These are phyloP conservation scores for Asterella californica DNA, from an alignment of 225 moss, liverwort and hornwort genomes.

Conservation along the genomic window DNA sequence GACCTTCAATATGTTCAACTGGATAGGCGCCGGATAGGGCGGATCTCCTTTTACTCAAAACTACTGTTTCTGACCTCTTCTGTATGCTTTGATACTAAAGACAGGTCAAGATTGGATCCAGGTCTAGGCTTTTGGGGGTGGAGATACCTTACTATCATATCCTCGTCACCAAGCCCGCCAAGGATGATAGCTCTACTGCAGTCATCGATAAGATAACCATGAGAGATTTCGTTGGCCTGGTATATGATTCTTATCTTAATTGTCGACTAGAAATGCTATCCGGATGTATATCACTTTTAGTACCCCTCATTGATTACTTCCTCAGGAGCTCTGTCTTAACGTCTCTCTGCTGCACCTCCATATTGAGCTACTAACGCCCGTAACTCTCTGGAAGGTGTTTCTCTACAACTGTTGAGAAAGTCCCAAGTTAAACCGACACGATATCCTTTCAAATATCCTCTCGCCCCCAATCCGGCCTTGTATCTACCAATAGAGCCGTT, in stretches of 20 bases:
- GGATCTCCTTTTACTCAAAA: not conserved
- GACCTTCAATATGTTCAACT: not conserved
- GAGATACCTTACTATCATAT: conserved; percentile 66
- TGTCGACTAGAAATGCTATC: no score
- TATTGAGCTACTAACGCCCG: no score
- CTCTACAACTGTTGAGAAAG: no score
- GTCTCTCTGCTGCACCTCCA: no score
- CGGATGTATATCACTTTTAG: no score
- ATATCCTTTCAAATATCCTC: no score
- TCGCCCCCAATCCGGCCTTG: no score
- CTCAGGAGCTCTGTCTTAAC: no score
- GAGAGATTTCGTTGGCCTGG: conserved; percentile 76
- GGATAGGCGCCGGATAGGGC: not conserved
- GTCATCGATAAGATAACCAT: conserved; percentile 58
- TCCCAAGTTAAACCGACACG: no score
- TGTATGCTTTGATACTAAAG: not conserved
- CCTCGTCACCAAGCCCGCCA: conserved; percentile 24
- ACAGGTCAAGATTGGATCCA: conserved; percentile 58
- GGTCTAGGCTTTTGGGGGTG: conserved; percentile 58
- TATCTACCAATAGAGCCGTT: no score
- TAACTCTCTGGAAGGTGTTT: no score
- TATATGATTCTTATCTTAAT: conserved; percentile 28
- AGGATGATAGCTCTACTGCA: conserved; percentile 10
- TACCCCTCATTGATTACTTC: no score
- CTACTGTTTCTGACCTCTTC: not conserved